Evolutionary conservation across 2,329 filamentous ascomycete genomes (phyloP).

Genomic region (Incumbomyces delicatus): DNA sequence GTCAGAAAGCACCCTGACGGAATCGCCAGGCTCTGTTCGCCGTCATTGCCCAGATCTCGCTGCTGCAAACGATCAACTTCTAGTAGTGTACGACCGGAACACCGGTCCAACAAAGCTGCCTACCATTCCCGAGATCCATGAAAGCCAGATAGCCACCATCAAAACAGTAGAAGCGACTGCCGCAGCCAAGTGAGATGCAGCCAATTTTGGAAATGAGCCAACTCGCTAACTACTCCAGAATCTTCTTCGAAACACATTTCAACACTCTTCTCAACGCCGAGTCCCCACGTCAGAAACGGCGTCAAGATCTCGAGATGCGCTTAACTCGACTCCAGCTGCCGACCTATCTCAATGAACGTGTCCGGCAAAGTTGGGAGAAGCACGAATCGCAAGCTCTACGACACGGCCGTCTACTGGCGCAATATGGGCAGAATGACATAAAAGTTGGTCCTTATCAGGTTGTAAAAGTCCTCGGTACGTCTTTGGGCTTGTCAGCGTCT

Average conservation of each 20-base stretch:
- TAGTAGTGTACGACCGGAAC: not conserved
- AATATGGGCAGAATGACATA: conserved; percentile 37
- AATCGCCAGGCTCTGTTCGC: conserved; percentile 10
- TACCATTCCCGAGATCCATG: conserved; percentile 14
- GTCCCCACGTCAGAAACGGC: conserved; percentile 52
- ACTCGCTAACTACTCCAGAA: conserved; percentile 21
- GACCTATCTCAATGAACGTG: conserved; percentile 19
- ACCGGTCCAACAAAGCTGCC: conserved; percentile 6
- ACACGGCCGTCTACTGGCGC: conserved; percentile 56
- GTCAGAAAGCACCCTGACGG: conserved; percentile 11
- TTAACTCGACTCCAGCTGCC: conserved; percentile 34
- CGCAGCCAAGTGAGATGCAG: conserved; percentile 52
- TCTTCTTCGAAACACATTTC: conserved; percentile 78
- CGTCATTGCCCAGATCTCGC: conserved; percentile 8
- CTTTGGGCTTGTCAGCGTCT: not conserved
- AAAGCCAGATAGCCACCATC: conserved; percentile 10
- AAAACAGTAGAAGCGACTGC: conserved; percentile 66
- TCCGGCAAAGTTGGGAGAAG: conserved; percentile 49
- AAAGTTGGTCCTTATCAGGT: conserved; percentile 63
- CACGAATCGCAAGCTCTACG: conserved; percentile 68
- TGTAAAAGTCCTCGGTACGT: conserved; percentile 58
- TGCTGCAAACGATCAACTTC: conserved; percentile 8
- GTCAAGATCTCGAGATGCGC: conserved; percentile 52
- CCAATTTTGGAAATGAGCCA: no score
- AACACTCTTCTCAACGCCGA: conserved; percentile 53